Conservation (phyloP, 768 basidiomycete species). For the Coprinellus aureogranulatus region DNA sequence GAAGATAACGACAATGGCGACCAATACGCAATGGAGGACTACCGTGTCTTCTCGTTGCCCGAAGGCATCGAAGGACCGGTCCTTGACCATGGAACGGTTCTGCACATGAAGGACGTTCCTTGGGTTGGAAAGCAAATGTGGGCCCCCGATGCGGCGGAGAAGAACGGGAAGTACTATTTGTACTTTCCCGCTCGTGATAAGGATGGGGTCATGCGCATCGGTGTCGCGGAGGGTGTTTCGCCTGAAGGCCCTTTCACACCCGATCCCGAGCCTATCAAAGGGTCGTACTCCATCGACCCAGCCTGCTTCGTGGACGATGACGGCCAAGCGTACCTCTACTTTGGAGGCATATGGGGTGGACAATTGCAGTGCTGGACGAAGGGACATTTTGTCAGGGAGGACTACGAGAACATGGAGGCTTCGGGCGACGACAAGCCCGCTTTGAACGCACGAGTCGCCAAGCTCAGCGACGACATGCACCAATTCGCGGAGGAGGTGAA, state of each 20-base stretch:
- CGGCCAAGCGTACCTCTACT: constrained; percentile 19
- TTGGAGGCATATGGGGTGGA: constrained; percentile 22
- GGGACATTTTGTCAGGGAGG: constrained; percentile 9
- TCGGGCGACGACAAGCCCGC: constrained; percentile 11
- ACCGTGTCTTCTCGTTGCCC: constrained; percentile 21
- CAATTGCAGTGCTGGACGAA: constrained; percentile 21
- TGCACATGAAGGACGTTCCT: constrained; percentile 16
- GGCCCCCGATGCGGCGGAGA: constrained; percentile 21
- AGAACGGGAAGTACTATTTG: constrained; percentile 22
- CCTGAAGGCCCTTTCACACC: constrained; percentile 19
- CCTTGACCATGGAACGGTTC: constrained; percentile 20
- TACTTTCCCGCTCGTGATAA: constrained; percentile 22
- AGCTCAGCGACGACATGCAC: constrained; percentile 18
- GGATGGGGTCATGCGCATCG: constrained; percentile 21
- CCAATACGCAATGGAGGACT: constrained; percentile 23
- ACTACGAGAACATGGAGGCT: constrained; percentile 13
- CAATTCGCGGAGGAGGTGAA: constrained; percentile 15
- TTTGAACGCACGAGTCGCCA: constrained; percentile 16
- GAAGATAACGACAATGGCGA: constrained; percentile 22
- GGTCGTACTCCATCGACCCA: constrained; percentile 21
- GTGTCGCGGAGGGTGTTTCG: constrained; percentile 17
- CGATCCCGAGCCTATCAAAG: constrained; percentile 20
- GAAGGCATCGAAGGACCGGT: constrained; percentile 13
- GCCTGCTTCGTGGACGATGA: constrained; percentile 23
- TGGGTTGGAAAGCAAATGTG: constrained; percentile 23